Evolutionary conservation across 805 yeast genomes (phyloP).

Genomic region (Ogataea ganodermae): DNA sequence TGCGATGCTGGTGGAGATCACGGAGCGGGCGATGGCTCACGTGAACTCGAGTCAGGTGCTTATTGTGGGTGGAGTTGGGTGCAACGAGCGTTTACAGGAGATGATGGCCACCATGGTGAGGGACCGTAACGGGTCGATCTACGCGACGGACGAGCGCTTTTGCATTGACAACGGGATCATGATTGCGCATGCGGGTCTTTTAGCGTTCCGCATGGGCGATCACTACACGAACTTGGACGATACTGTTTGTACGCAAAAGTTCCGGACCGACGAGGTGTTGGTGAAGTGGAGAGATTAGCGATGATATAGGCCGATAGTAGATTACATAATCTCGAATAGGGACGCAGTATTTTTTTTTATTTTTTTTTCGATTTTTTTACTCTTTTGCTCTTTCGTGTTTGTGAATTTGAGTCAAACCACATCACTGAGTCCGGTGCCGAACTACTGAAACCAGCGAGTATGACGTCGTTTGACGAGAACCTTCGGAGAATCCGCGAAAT

Average conservation of each 20-base stretch:
- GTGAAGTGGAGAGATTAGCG: conserved; percentile 81
- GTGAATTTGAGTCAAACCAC: neutral
- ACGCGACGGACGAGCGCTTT: conserved; percentile 94
- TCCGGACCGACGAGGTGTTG: conserved; percentile 90
- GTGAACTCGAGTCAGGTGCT: conserved; percentile 86
- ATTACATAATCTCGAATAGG: neutral
- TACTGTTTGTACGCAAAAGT: conserved; percentile 90
- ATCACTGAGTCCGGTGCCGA: too few relatives aligned
- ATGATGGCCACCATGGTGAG: conserved; percentile 97
- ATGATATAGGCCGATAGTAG: neutral
- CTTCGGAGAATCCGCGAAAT: conserved; percentile 19
- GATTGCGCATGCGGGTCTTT: conserved; percentile 97
- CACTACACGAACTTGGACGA: conserved; percentile 52
- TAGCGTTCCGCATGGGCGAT: conserved; percentile 82
- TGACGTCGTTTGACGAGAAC: conserved; percentile 21
- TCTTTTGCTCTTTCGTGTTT: neutral
- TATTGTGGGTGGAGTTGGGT: conserved; percentile 98
- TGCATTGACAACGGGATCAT: conserved; percentile 98
- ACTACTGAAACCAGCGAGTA: too few relatives aligned
- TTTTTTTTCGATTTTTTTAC: neutral
- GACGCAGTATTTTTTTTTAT: neutral
- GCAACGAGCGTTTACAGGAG: conserved; percentile 84
- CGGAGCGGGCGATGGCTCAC: conserved; percentile 98
- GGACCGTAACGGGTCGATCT: conserved; percentile 86
- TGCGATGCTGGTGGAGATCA: conserved; percentile 96